These are phyloP conservation scores for Fraxinus sp. DNA, from an alignment of 305 asterid species.

Conservation along the genomic window DNA sequence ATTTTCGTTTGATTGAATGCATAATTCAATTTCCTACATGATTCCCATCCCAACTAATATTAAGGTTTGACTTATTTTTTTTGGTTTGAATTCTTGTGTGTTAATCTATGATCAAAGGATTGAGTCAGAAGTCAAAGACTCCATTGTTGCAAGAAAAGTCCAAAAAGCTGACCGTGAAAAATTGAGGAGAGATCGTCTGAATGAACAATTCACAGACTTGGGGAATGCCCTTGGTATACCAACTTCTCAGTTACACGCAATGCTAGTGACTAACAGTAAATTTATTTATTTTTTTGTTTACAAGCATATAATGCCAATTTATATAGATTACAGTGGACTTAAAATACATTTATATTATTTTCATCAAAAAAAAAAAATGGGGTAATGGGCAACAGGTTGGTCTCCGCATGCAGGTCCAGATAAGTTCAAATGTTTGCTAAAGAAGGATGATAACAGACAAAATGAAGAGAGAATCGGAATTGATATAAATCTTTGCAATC, in stretches of 20 bases:
- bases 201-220: constrained; percentile 83
- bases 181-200: constrained; percentile 93
- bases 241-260: neutral
- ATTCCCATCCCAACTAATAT: neutral
- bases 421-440: neutral
- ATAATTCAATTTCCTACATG: neutral
- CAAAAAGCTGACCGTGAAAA: constrained; percentile 97
- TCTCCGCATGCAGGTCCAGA: neutral
- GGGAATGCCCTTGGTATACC: constrained; percentile 79
- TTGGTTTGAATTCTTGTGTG: neutral
- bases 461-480: neutral
- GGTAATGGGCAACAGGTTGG: neutral
- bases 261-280: neutral
- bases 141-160: constrained; percentile 71
- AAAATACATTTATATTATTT: neutral
- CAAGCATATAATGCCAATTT: neutral
- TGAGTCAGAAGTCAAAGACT: constrained; percentile 66
- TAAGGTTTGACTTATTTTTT: neutral
- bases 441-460: neutral
- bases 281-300: neutral
- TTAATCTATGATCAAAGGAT: constrained; percentile 37
- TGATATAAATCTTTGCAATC: neutral
- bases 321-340: neutral
- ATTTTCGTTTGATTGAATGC: neutral
- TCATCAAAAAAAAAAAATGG: too few species aligned